These are phyloP conservation scores for Sporothrix pallida DNA, from an alignment of 2,329 filamentous ascomycete genomes.

Conservation along the genomic window DNA sequence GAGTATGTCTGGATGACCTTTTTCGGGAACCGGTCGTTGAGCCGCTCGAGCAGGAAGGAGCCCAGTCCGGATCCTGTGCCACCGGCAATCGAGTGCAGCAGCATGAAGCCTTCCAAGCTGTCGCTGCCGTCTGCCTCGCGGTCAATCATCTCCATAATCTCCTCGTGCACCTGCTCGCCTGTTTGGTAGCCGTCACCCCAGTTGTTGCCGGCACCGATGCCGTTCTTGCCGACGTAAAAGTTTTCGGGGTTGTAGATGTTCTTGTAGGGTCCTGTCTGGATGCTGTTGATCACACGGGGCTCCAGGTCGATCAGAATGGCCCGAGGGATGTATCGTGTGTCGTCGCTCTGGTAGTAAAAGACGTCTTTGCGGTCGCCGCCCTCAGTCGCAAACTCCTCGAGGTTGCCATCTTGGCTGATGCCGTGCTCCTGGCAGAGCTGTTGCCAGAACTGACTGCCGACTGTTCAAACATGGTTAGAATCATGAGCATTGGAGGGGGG, in stretches of 20 bases:
- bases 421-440: constrained; percentile 98
- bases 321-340: constrained; percentile 95
- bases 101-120: constrained; percentile 98
- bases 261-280: constrained; percentile 91
- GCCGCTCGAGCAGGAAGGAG: constrained; percentile 89
- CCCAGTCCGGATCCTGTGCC: constrained; percentile 96
- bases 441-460: constrained; percentile 98
- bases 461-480: constrained; percentile 55
- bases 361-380: constrained; percentile 98
- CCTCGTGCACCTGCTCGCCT: constrained; percentile 89
- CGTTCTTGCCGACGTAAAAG: constrained; percentile 95
- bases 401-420: constrained; percentile 95
- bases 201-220: constrained; percentile 93
- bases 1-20: constrained; percentile 99
- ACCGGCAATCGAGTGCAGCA: constrained; percentile 96
- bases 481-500: constrained; percentile 34
- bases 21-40: constrained; percentile 98
- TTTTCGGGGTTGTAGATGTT: constrained; percentile 99
- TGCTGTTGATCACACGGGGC: constrained; percentile 87
- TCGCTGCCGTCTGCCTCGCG: constrained; percentile 97
- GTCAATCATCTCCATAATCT: constrained; percentile 99
- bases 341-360: constrained; percentile 99
- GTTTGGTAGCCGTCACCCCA: constrained; percentile 97
- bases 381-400: constrained; percentile 97
- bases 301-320: constrained; percentile 96